Percentiles rank a stretch among this genome's conserved stretches.
These are phyloP conservation scores for Kodamaea plutei DNA, from an alignment of 1,139 yeast genomes.

Conservation along the genomic window DNA sequence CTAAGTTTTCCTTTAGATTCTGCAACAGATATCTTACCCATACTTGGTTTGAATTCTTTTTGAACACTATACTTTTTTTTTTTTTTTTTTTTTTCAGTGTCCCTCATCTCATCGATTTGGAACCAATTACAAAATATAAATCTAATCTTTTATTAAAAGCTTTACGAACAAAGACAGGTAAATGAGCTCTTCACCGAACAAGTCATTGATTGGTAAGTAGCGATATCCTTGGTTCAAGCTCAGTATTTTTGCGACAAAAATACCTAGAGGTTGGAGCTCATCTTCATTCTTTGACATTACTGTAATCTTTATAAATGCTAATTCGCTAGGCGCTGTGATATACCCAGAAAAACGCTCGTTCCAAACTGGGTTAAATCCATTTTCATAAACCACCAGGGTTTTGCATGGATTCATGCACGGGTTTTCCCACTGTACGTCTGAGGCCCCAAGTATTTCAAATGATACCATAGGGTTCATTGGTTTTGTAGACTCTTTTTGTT, in stretches of 20 bases:
- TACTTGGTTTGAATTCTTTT: conserved; percentile 17
- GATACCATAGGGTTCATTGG: conserved; percentile 55
- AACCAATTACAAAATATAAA: no score
- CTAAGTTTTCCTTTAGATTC: conserved; percentile 48
- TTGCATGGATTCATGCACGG: conserved; percentile 12
- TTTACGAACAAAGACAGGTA: conserved; percentile 73
- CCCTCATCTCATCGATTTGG: conserved; percentile 6
- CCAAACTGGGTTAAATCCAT: conserved; percentile 91
- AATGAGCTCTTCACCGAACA: conserved; percentile 75
- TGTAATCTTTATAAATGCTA: conserved; percentile 33
- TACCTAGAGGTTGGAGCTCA: conserved; percentile 48
- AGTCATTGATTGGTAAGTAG: conserved; percentile 70
- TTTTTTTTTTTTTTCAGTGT: no score
- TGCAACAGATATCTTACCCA: conserved; percentile 62
- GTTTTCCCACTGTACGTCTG: conserved; percentile 21
- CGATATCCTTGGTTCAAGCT: conserved; percentile 73
- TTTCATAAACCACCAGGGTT: conserved; percentile 44
- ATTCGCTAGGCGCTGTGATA: conserved; percentile 39
- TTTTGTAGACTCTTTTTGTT: conserved; percentile 43
- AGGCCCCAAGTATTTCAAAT: conserved; percentile 51
- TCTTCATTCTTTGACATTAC: conserved; percentile 23
- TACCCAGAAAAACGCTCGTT: conserved; percentile 47
- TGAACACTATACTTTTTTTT: conserved; percentile 2
- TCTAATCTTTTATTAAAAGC: no score
- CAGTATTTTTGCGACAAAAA: conserved; percentile 49